These are phyloP conservation scores for Venturiaceae sp. DNA, from an alignment of 2,329 filamentous ascomycete species.

Conservation along the genomic window DNA sequence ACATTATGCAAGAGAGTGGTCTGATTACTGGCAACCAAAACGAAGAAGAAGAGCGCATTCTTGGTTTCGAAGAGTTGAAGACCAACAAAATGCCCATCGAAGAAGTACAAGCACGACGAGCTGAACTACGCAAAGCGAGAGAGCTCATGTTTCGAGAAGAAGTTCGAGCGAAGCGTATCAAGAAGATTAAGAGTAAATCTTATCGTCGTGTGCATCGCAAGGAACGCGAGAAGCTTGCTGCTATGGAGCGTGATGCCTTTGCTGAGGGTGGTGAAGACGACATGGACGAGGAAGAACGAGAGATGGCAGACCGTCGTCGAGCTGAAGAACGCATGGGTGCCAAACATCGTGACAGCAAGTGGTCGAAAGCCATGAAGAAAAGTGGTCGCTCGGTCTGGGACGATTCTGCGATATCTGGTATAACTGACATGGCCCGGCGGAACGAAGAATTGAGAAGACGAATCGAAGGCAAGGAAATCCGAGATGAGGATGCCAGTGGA, in stretches of 20 bases:
- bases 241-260: conserved; percentile 48
- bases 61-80: conserved; percentile 59
- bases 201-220: conserved; percentile 89
- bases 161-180: conserved; percentile 80
- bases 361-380: conserved; percentile 77
- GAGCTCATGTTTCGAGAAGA: conserved; percentile 85
- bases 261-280: conserved; percentile 45
- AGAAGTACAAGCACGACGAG: conserved; percentile 62
- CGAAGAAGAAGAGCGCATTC: conserved; percentile 52
- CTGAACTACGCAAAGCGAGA: conserved; percentile 67
- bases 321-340: conserved; percentile 80
- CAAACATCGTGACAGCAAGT: conserved; percentile 80
- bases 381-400: conserved; percentile 79
- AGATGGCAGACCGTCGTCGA: conserved; percentile 60
- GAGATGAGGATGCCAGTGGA: conserved; percentile 29
- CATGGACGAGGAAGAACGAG: conserved; percentile 49
- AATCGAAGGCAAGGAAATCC: conserved; percentile 61
- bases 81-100: conserved; percentile 63
- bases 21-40: conserved; percentile 51
- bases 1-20: conserved; percentile 84
- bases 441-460: conserved; percentile 74
- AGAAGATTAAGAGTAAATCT: conserved; percentile 97
- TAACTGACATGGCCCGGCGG: conserved; percentile 70
- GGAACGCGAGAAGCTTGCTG: conserved; percentile 51
- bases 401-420: conserved; percentile 67